Base-by-base conservation (phyloP, 208 protist species). In the Naegleria lovaniensis region DNA sequence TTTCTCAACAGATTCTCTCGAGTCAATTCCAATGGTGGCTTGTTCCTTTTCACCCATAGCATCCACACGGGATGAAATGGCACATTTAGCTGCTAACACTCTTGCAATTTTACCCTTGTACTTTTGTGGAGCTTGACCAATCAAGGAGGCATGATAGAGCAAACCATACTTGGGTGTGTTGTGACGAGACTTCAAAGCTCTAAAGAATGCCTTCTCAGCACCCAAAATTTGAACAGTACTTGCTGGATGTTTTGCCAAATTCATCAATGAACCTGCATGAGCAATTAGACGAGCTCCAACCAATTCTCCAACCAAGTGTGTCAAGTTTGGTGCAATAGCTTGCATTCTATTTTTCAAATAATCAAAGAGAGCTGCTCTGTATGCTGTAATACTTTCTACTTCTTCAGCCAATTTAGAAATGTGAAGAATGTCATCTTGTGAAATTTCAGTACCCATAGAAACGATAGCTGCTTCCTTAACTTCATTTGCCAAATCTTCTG, bases 101-200 rank as follows among this genome's bases (percentile, higher is more conserved):
- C 99, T 96, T 48, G 98, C 98, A 92, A 99, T 98, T 92, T 98
- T 99, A 87, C 97, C 98, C 92, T 98, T 98, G 93, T 98, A 95
- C 83, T 97, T 96, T 25, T 95, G 92, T 29, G 95, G 91, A 48
- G 97, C 97, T 94, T 99, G 97, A 38, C 97, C 96, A 75, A 99
- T 97, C 22, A 99, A 92, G n/a, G 96, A 97, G 52, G 98, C 98
- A 93, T 99, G 98, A 96, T 99, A 99, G 41, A 99, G 96, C 33
- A 99, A 96, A 91, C 99, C 98, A 95, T 99, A 99, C 96, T 99
- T 99, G 89, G 99, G 99, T 43, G 99, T 99, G 16, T 99, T 97
- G 94, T 99, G 96, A 91, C 98, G 98, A 90, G 98, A 97, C 95
- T 99, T 99, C 48, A 99, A 94, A 36, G 97, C 97, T 87, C 97